These are phyloP conservation scores for Verticillium nonalfalfae DNA, from an alignment of 2,329 filamentous ascomycete genomes.

Conservation along the genomic window DNA sequence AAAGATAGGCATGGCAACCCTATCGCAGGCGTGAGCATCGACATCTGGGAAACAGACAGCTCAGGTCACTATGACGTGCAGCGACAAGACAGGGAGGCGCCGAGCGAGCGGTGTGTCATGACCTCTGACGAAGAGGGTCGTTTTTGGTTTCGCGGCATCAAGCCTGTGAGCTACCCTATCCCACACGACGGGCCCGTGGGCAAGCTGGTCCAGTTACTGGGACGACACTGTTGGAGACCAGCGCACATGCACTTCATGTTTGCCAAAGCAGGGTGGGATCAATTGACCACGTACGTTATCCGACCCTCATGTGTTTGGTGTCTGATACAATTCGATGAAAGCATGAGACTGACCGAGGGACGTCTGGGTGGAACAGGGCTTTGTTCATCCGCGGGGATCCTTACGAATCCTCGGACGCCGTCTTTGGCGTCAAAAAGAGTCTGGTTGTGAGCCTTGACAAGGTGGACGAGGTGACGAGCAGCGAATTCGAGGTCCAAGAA, in stretches of 20 bases:
- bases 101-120: slow-evolving; percentile 45
- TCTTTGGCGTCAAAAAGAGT: slow-evolving; percentile 81
- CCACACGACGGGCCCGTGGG: slow-evolving; percentile 81
- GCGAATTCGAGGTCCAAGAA: slow-evolving; percentile 57
- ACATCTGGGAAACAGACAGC: slow-evolving; percentile 75
- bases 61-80: slow-evolving; percentile 74
- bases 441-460: slow-evolving; percentile 59
- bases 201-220: slow-evolving; percentile 56
- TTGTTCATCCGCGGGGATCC: slow-evolving; percentile 72
- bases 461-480: slow-evolving; percentile 45
- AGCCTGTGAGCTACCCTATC: slow-evolving; percentile 80
- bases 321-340: neutral
- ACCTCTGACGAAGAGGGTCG: slow-evolving; percentile 17
- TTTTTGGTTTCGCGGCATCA: slow-evolving; percentile 83
- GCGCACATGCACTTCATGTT: slow-evolving; percentile 89
- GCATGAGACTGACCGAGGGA: neutral
- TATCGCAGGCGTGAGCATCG: slow-evolving; percentile 57
- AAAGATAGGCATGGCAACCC: slow-evolving; percentile 55
- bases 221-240: slow-evolving; percentile 72
- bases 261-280: slow-evolving; percentile 70
- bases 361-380: slow-evolving; percentile 40
- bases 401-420: slow-evolving; percentile 77
- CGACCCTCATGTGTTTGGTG: neutral
- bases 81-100: slow-evolving; percentile 46
- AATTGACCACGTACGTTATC: slow-evolving; percentile 68